Evolutionary conservation across 2,329 filamentous ascomycete species (phyloP), one percentile per base, ranked within the genome.

Genomic region (Verticillium klebahnii): DNA sequence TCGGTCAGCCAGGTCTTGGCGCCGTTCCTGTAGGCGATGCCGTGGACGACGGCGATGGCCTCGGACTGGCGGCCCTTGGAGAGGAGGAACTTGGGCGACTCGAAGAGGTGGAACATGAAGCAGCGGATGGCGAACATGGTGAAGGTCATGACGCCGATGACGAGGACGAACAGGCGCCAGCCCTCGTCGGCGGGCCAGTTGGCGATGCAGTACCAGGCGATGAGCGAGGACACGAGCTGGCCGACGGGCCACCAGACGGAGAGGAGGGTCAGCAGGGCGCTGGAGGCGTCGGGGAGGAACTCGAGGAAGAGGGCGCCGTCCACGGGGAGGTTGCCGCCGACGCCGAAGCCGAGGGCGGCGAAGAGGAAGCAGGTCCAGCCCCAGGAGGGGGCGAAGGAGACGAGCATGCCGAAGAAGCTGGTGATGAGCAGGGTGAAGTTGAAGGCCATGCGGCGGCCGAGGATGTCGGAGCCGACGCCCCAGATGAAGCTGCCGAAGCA

Each of bases 211-310:
- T 82, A 89, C 91, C 90, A 94, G 7, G 89, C 91, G 57, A 91
- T 80, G 5, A 90, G 75, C 2, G 87, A 89, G 1, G 89, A 87
- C 61, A 89, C 82, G 8, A 96, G 80, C 70, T 95, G 91, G 6
- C 92, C 92, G 19, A 96, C 77, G 0, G 92, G 90, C 91, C 92
- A 96, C 89, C 91, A 95, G 8, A 93, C 85, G 7, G 90, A 92
- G n/a, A 96, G 80, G 57, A 94, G 80, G 0, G 91, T 95, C 34
- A 95, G 78, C 15, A 95, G 82, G 36, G 87, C 86, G 65, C 86
- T 87, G n/a, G 86, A 89, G 0, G 88, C 85, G 62, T 89, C 88
- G 0, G 92, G 92, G 1, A 96, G 77, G 66, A 94, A 94, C 70
- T 96, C 92, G 40, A 96, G 81, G 72, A 96, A 95, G 2, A 95